A percentile compares a stretch with the other conserved stretches of the same genome.
These are phyloP conservation scores for Favolaschia claudopus DNA, from an alignment of 768 basidiomycete genomes.

Conservation along the genomic window DNA sequence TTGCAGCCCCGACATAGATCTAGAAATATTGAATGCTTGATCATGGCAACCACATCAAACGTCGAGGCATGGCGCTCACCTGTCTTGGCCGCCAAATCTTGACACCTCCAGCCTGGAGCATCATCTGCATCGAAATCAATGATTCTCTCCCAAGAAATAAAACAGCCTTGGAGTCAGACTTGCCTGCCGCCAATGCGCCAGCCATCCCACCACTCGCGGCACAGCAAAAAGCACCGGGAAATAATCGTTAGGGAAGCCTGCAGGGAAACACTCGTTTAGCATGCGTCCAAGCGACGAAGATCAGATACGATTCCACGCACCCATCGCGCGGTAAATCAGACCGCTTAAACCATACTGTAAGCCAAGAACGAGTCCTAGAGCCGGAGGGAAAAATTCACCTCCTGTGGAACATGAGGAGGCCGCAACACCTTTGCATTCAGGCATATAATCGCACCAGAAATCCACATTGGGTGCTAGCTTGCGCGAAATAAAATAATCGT, in stretches of 20 bases:
- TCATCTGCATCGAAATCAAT: conserved; percentile 66
- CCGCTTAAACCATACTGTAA: conserved; percentile 56
- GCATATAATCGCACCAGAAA: conserved; percentile 68
- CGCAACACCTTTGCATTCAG: conserved; percentile 15
- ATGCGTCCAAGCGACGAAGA: not conserved
- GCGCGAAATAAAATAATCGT: conserved; percentile 86
- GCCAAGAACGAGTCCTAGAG: not conserved
- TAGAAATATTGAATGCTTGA: conserved; percentile 35
- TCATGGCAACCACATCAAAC: conserved; percentile 10
- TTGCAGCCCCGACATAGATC: conserved; percentile 81
- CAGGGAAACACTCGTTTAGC: conserved; percentile 14
- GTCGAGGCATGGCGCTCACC: conserved; percentile 47
- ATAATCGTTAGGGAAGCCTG: conserved; percentile 92
- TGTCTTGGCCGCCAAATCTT: conserved; percentile 94
- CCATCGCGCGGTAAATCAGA: conserved; percentile 92
- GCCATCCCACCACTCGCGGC: conserved; percentile 91
- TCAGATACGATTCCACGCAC: conserved; percentile 48
- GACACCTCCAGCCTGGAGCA: conserved; percentile 87
- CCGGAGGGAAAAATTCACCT: conserved; percentile 50
- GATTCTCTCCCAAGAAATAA: conserved; percentile 7
- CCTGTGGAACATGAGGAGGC: conserved; percentile 47
- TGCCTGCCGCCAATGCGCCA: conserved; percentile 92
- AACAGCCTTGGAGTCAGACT: conserved; percentile 13
- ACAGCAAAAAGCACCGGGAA: conserved; percentile 95
- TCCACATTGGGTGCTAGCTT: conserved; percentile 91